Base-by-base conservation (phyloP, 768 basidiomycete genomes). In the Rickenella mellea region DNA sequence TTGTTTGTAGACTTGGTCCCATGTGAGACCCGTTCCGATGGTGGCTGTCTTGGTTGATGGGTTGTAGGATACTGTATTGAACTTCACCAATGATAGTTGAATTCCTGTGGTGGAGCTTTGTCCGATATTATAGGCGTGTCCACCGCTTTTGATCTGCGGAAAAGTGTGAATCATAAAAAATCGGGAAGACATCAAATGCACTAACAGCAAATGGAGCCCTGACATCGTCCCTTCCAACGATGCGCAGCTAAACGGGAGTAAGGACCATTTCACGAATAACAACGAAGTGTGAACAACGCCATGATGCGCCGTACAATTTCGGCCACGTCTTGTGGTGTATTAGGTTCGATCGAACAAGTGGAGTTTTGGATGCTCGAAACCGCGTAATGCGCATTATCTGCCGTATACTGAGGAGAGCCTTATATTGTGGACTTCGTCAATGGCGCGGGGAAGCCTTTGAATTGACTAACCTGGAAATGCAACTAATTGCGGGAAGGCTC, bases 401-500 rank as follows among this genome's bases (percentile, higher is more conserved):
- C 33, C 6, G 33, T 36, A 22, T 19, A 36, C 12, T 36, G 33
- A 17, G 19, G 33, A 19, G 33, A 36, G 24, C 33, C 33, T 36
- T 11, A 7, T 17, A 9, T 36, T 22, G 19, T 6, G n/a, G n/a
- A n/a, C n/a, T n/a, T n/a, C n/a, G n/a, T n/a, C n/a, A n/a, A n/a
- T n/a, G n/a, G n/a, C n/a, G n/a, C n/a, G n/a, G n/a, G n/a, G n/a
- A n/a, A n/a, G n/a, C n/a, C n/a, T n/a, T n/a, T n/a, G n/a, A n/a
- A n/a, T n/a, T n/a, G n/a, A n/a, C n/a, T n/a, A 22, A 36, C 33
- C 33, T 36, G 33, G 33, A 22, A 36, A 36, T 3, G 33, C 33
- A 36, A 36, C 33, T 10, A 17, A 10, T 17, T 22, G 11, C 7
- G 33, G 33, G 19, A 36, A 36, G 24, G 33, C 24, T 10, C 24